Percentiles rank a stretch among this genome's conserved stretches.
Evolutionary conservation across 2,329 filamentous ascomycete genomes (phyloP).

Genomic region (Cladosporium austrohemisphaericum): DNA sequence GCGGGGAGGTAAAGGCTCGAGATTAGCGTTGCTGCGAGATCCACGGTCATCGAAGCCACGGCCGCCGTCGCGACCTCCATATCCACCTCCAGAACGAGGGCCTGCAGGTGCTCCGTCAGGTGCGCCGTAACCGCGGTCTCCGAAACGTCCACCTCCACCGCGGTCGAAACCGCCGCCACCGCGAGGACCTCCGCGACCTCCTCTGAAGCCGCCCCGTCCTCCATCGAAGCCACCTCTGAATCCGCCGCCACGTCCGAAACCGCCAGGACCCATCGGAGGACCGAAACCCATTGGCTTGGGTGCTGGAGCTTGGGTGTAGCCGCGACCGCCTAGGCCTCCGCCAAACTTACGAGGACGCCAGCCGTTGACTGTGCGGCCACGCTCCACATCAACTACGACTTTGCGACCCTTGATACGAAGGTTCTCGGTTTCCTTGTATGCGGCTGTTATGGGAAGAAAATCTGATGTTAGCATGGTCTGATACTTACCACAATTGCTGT

Average conservation of each 20-base stretch:
- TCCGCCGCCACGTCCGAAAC: conserved; percentile 44
- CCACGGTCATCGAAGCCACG: conserved; percentile 35
- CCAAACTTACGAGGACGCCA: conserved; percentile 92
- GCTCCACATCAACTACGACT: conserved; percentile 92
- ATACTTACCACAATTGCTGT: conserved; percentile 15
- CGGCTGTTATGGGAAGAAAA: conserved; percentile 58
- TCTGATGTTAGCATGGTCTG: conserved; percentile 48
- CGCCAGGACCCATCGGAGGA: conserved; percentile 54
- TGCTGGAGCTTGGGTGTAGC: conserved; percentile 80
- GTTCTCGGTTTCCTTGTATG: conserved; percentile 82
- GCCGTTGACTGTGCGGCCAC: conserved; percentile 86
- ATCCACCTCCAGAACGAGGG: conserved; percentile 39
- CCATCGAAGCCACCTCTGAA: conserved; percentile 51
- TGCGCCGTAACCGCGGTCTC: conserved; percentile 46
- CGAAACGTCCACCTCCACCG: conserved; percentile 28
- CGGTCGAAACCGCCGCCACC: conserved; percentile 24
- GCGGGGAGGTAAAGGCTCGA: conserved; percentile 72
- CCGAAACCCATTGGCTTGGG: conserved; percentile 60
- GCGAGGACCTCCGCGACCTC: conserved; percentile 50
- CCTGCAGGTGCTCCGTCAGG: conserved; percentile 43
- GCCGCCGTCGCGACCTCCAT: conserved; percentile 34
- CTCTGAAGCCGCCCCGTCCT: conserved; percentile 44
- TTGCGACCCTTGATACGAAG: conserved; percentile 88
- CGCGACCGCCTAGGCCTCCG: conserved; percentile 85
- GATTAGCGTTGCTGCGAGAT: conserved; percentile 68